Conservation (phyloP, 768 basidiomycete species). For the Boletellus emodensis region DNA sequence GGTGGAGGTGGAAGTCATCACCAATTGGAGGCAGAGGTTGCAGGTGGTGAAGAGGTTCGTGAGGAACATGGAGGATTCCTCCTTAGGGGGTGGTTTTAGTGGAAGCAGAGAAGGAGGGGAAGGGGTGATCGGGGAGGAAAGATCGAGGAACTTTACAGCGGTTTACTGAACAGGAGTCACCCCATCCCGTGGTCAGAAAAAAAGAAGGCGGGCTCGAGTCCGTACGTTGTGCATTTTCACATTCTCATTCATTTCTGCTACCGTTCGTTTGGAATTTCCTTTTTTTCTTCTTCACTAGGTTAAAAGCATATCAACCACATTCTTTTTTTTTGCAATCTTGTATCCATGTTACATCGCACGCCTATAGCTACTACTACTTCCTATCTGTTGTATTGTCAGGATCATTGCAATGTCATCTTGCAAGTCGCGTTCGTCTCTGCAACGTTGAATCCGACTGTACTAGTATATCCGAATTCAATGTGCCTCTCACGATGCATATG, state of each 20-base stretch:
- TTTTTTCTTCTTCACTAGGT: slow-evolving; percentile 2
- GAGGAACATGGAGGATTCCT: slow-evolving; percentile 22
- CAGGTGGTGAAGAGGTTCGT: slow-evolving; percentile 73
- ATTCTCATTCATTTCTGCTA: background rate
- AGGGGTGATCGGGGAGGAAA: slow-evolving; percentile 49
- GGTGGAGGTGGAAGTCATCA: slow-evolving; percentile 69
- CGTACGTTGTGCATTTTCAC: background rate
- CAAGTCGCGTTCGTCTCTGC: slow-evolving; percentile 1
- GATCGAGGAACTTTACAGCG: slow-evolving; percentile 56
- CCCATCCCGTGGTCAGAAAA: background rate
- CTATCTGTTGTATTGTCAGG: slow-evolving; percentile 7
- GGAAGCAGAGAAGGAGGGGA: slow-evolving; percentile 27
- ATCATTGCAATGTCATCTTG: slow-evolving; percentile 6
- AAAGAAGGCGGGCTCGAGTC: background rate
- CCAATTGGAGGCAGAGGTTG: slow-evolving; percentile 83
- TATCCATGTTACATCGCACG: slow-evolving; percentile 10
- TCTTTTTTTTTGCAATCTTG: slow-evolving; percentile 11
- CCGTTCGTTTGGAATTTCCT: slow-evolving; percentile 12
- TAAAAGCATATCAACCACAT: slow-evolving; percentile 9
- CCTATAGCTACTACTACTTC: background rate
- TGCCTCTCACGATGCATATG: no score
- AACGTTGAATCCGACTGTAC: no score
- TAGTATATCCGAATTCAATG: no score
- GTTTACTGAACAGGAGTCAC: slow-evolving; percentile 34
- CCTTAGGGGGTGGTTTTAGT: slow-evolving; percentile 11